Evolutionary conservation across 2,329 filamentous ascomycete species (phyloP).

Genomic region (Madurella fahalii): DNA sequence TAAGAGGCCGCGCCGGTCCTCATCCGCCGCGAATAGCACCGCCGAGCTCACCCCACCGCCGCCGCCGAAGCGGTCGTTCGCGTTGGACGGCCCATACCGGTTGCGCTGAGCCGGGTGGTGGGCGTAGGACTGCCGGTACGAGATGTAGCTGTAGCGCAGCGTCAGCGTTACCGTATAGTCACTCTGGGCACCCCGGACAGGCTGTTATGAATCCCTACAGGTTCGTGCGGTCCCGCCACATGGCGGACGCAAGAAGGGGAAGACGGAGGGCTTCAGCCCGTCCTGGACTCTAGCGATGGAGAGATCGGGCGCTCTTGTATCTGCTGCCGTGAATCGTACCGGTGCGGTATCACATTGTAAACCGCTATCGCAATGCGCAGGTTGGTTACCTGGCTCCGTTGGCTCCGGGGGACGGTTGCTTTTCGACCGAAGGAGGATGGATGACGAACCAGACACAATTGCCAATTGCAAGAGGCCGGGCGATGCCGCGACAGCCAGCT

Average conservation of each 20-base stretch:
- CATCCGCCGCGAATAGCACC: constrained; percentile 52
- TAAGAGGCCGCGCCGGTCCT: constrained; percentile 72
- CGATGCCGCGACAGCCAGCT: constrained; percentile 2
- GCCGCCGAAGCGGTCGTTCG: constrained; percentile 42
- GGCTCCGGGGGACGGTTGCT: constrained; percentile 3
- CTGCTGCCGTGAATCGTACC: constrained; percentile 17
- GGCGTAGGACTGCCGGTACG: constrained; percentile 96
- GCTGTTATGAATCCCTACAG: constrained; percentile 57
- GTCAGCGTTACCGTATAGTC: background rate
- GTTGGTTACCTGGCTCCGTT: constrained; percentile 8
- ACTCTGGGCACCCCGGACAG: background rate
- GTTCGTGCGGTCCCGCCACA: constrained; percentile 99
- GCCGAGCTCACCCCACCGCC: constrained; percentile 49
- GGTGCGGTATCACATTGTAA: constrained; percentile 24
- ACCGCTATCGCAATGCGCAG: constrained; percentile 17
- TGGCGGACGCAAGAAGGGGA: constrained; percentile 55
- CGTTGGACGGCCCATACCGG: constrained; percentile 51
- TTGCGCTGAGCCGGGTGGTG: constrained; percentile 88
- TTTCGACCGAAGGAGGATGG: constrained; percentile 13
- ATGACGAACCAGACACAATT: constrained; percentile 21
- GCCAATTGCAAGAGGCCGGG: constrained; percentile 10
- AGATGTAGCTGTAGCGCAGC: constrained; percentile 70
- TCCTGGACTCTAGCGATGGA: constrained; percentile 8
- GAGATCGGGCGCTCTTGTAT: constrained; percentile 13
- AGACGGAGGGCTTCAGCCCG: constrained; percentile 24